phyloP scores from a whole-genome alignment of 805 yeast genomes.

The Teunomyces cretensis region DNA sequence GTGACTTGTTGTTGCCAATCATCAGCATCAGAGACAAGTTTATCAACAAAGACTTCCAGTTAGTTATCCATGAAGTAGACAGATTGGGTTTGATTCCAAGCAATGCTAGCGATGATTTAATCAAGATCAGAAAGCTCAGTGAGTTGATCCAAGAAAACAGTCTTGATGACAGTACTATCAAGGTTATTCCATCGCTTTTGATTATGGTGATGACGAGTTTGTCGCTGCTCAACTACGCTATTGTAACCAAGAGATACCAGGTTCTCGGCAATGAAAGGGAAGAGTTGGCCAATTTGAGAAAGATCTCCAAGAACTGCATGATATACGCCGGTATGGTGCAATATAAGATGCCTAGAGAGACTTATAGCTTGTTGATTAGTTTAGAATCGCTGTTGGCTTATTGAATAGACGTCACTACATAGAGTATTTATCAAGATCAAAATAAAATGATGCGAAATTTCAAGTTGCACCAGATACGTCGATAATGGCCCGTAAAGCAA shows the following conservation, averaged over 20 bases:
- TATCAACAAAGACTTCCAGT: constrained; percentile 57
- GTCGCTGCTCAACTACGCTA: constrained; percentile 52
- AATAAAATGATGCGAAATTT: neutral
- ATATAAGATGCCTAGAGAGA: constrained; percentile 86
- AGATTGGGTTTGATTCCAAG: constrained; percentile 68
- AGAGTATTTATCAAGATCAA: neutral
- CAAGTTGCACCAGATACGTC: neutral
- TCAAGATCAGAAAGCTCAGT: constrained; percentile 62
- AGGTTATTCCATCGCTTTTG: constrained; percentile 76
- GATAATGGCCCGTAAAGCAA: neutral
- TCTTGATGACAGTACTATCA: constrained; percentile 68
- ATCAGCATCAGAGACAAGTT: constrained; percentile 65
- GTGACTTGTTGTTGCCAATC: constrained; percentile 61
- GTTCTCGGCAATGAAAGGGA: constrained; percentile 47
- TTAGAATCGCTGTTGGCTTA: constrained; percentile 48
- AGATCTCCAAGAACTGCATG: constrained; percentile 82
- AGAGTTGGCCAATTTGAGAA: constrained; percentile 53
- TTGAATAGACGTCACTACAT: neutral
- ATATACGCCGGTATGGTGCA: constrained; percentile 93
- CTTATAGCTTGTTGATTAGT: constrained; percentile 66
- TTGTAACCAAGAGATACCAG: constrained; percentile 43
- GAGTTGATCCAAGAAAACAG: constrained; percentile 57
- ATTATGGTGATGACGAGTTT: constrained; percentile 80
- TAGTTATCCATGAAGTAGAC: constrained; percentile 54
- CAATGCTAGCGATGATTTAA: constrained; percentile 45